Evolutionary conservation across 2,329 filamentous ascomycete genomes (phyloP), one percentile per base, ranked within the genome.

Genomic region (Scolecobasidium constrictum): DNA sequence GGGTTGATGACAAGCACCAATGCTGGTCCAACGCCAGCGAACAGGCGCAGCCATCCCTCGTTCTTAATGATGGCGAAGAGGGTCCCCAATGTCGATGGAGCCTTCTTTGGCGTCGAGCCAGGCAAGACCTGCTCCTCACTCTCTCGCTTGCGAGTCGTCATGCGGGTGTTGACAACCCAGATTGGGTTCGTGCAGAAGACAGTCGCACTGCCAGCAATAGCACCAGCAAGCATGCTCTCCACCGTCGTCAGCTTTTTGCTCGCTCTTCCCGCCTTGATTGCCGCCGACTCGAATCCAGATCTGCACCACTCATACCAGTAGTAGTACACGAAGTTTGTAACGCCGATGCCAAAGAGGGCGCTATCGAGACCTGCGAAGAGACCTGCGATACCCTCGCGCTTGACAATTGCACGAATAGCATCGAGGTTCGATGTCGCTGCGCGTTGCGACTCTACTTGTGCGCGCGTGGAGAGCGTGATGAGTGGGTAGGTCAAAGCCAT

Each of bases 291-390:
- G 67, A 96, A 95, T 59, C 83, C 83, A 40, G 82, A 74, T 46
- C 88, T 81, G 49, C 87, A 92, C 85, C 86, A 98, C 69, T 98
- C 92, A 66, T 96, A 98, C 90, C 86, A 98, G 73, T 96, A 98
- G 69, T 98, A 98, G 73, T 98, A 98, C 38, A 98, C 90, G 61
- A 98, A 98, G 71, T 98, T 98, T 55, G 92, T 98, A 53, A 98
- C 81, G 63, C 84, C 92, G 69, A 98, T 96, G 61, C 92, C 92
- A 63, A 98, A 95, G 36, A 98, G 73, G 40, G 92, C 92, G 48
- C 85, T 93, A 63, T 94, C 86, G 46, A 98, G 77, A 34, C 92
- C 92, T 5, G 92, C 81, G 61, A 96, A 98, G 26, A 98, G 78
- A 22, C 92, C 92, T 2, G 77, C 69, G 44, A 95, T 68, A 54